phyloP scores from a whole-genome alignment of 2,329 filamentous ascomycete species.

The Didymellaceae sp. region DNA sequence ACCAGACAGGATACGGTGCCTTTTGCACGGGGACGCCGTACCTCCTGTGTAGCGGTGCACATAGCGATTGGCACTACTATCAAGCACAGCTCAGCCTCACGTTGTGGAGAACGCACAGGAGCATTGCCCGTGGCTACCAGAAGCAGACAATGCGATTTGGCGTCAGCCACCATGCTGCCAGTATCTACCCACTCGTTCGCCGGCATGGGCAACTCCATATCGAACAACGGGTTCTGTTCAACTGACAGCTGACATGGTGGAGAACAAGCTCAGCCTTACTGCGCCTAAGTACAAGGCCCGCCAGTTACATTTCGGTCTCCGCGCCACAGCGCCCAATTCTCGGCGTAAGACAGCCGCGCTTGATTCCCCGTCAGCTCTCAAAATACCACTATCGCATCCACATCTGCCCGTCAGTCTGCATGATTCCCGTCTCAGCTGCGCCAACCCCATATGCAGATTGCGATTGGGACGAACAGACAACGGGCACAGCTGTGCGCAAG shows the following conservation, averaged over 20 bases:
- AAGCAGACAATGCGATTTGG: conserved; percentile 4
- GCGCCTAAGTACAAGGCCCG: too few relatives aligned
- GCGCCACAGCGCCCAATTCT: too few relatives aligned
- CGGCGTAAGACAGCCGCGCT: too few relatives aligned
- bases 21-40: conserved; percentile 7
- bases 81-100: conserved; percentile 8
- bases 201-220: conserved; percentile 4
- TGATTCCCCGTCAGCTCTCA: conserved; percentile 18
- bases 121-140: conserved; percentile 6
- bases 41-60: conserved; percentile 7
- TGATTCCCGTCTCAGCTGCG: conserved; percentile 9
- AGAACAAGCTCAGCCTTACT: too few relatives aligned
- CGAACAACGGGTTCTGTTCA: neutral
- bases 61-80: conserved; percentile 9
- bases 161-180: neutral
- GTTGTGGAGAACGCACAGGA: neutral
- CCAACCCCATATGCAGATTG: conserved; percentile 1
- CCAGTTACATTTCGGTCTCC: too few relatives aligned
- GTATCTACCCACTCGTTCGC: neutral
- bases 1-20: neutral
- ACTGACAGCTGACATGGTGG: conserved; percentile 11
- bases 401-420: too few relatives aligned
- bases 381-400: too few relatives aligned
- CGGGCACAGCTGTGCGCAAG: conserved; percentile 5
- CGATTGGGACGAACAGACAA: neutral